A percentile compares a stretch with the other conserved stretches of the same genome.
Conservation (phyloP, 202 grass and related monocot species). For the Zizania palustris region DNA sequence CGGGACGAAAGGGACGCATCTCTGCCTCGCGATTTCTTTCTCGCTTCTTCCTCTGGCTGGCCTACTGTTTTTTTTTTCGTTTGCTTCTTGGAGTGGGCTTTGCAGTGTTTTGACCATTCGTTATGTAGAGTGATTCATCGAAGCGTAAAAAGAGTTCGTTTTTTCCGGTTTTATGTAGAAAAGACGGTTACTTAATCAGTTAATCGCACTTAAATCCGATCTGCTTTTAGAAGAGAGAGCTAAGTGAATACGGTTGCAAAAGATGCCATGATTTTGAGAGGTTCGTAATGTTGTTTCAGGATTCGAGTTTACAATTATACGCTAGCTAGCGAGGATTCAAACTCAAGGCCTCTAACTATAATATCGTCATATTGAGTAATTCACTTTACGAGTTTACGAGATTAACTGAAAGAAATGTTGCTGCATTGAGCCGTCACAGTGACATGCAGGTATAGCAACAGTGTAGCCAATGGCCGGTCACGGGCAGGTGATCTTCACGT, state of each 20-base stretch:
- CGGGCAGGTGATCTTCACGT: background rate
- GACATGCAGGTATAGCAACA: too few relatives aligned
- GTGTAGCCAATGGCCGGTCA: background rate
- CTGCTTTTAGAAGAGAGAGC: background rate
- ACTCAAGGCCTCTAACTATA: too few relatives aligned
- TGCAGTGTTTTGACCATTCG: background rate
- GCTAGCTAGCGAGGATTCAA: too few relatives aligned
- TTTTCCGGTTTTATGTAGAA: background rate
- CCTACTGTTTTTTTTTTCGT: background rate
- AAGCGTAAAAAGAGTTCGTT: background rate
- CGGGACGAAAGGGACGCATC: constrained; percentile 7
- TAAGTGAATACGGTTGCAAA: too few relatives aligned
- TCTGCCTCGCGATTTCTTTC: background rate
- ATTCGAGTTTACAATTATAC: too few relatives aligned
- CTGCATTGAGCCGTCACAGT: background rate
- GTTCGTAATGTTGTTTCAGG: too few relatives aligned
- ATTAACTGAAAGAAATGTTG: background rate
- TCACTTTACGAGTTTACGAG: too few relatives aligned
- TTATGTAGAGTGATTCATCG: constrained; percentile 22
- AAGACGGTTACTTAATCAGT: too few relatives aligned
- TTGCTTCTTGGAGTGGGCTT: background rate
- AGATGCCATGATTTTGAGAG: background rate
- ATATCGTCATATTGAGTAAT: too few relatives aligned
- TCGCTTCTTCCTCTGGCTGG: too few relatives aligned
- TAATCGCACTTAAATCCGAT: background rate